Conservation (phyloP, 306 rosid species). For the Benincasa hispida region DNA sequence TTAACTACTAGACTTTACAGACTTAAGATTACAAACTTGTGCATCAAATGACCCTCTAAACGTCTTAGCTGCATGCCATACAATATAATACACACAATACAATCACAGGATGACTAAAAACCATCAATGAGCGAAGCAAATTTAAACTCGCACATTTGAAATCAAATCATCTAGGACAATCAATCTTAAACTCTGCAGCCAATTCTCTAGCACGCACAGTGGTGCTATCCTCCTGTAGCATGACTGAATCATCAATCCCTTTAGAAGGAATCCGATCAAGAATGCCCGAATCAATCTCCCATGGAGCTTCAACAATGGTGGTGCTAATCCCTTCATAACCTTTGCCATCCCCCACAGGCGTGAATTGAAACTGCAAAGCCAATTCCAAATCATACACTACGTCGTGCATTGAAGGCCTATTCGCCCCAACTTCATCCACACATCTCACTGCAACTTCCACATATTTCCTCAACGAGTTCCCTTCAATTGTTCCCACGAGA, state of each 20-base stretch:
- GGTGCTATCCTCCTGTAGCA: not conserved
- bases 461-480: not conserved
- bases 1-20: too few species aligned
- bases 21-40: too few species aligned
- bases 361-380: not conserved
- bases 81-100: too few species aligned
- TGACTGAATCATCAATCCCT: not conserved
- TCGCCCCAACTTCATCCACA: not conserved
- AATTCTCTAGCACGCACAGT: not conserved
- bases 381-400: not conserved
- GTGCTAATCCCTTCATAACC: not conserved
- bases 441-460: slow-evolving; percentile 5
- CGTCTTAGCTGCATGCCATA: too few species aligned
- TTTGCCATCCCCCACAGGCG: not conserved
- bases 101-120: too few species aligned
- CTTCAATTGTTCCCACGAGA: not conserved
- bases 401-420: slow-evolving; percentile 10
- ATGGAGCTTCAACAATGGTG: not conserved
- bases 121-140: too few species aligned
- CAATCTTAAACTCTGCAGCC: not conserved
- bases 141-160: too few species aligned
- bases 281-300: not conserved
- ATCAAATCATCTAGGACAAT: not conserved
- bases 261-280: not conserved
- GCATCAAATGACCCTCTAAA: too few species aligned